phyloP scores from a whole-genome alignment of 345 rosid genomes.

The Acer yangbiense region DNA sequence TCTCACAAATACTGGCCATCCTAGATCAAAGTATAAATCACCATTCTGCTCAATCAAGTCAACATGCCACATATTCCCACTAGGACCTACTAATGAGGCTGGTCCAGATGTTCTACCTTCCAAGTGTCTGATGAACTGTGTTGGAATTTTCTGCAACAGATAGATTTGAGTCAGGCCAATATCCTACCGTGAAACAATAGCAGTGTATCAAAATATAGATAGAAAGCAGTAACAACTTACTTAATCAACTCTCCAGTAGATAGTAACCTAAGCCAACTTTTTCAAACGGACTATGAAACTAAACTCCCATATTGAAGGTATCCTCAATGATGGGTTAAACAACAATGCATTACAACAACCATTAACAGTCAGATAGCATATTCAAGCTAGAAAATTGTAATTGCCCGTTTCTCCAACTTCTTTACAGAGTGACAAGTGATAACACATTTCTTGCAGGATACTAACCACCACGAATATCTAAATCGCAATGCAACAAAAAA shows the following conservation, averaged over 20 bases:
- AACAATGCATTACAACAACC: background rate
- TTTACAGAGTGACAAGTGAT: background rate
- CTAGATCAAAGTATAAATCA: slow-evolving; percentile 38
- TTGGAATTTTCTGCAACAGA: slow-evolving; percentile 50
- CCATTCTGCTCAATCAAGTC: slow-evolving; percentile 36
- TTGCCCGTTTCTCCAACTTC: background rate
- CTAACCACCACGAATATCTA: background rate
- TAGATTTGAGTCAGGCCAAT: background rate
- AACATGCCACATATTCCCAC: slow-evolving; percentile 52
- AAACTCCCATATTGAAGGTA: background rate
- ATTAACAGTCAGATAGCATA: background rate
- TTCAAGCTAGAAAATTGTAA: background rate
- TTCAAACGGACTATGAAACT: slow-evolving; percentile 3
- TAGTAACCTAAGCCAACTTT: background rate
- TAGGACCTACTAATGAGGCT: slow-evolving; percentile 51
- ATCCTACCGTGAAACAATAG: slow-evolving; percentile 8
- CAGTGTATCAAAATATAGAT: slow-evolving; percentile 12
- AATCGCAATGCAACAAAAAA: background rate
- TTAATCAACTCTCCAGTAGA: background rate
- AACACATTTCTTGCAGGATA: background rate
- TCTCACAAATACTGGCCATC: slow-evolving; percentile 52
- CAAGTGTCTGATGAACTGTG: slow-evolving; percentile 40
- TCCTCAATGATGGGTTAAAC: background rate
- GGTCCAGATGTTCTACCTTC: slow-evolving; percentile 41
- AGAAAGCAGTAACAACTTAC: background rate